Evolutionary conservation across 768 basidiomycete genomes (phyloP), one percentile per base, ranked within the genome.

Genomic region (Mycena belliarum): DNA sequence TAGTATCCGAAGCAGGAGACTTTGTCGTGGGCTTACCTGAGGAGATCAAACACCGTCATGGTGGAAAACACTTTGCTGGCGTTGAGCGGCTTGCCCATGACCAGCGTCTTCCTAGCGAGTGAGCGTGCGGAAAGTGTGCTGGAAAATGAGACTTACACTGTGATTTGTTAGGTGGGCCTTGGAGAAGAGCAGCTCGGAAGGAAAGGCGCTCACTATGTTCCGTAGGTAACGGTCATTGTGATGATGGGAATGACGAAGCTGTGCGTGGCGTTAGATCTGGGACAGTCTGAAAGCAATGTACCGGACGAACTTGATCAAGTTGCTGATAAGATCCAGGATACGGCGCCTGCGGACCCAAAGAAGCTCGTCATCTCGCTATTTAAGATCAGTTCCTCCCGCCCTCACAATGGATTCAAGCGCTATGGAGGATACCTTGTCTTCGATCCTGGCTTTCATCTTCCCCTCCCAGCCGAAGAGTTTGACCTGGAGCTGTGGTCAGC

Each of bases 401-500:
- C 65, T 78, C 6, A 32, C 12, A 12, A 80, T 21, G 23, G 11
- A 1, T 74, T 43, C 41, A 68, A 8, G 63, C 4, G 2, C 2
- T 3, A 25, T 6, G n/a, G n/a, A 44, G 1, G 24, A 21, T 44
- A 62, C 61, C 64, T 83, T 83, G 26, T 78, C 77, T 21, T 75
- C 70, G 48, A 93, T 75, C 49, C 78, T 75, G 10, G 77, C 69
- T 26, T 80, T 75, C 67, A 88, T 81, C 44, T 82, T 79, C 52
- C 79, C 76, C 76, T 86, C 80, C 80, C 88, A 82, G 6, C 79
- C 88, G 63, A 91, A 89, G 40, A 89, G 72, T 55, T 62, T 61
- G 20, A 61, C 37, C 60, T 61, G 26, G 33, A 20, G 4, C 21
- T 11, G 12, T 3, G 5, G 33, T 53, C 9, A 61, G 33, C 40